Evolutionary conservation across 805 yeast species (phyloP), one percentile per base, ranked within the genome.

Genomic region (Candida silvicultrix): DNA sequence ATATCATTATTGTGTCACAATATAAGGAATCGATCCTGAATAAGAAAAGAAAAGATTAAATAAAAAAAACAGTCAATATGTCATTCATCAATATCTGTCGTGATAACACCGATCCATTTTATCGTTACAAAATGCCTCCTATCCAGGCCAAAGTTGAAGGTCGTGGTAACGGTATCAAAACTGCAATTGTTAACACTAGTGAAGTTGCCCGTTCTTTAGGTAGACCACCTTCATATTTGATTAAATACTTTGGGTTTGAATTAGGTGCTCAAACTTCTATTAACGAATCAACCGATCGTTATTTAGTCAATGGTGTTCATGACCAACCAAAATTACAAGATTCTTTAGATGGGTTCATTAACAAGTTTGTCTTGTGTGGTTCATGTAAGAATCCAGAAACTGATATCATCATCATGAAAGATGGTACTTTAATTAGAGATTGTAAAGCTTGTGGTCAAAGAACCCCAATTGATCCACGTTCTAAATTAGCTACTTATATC

Each of bases 71-170:
- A 3, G 20, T 34, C 54, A 71, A 45, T 51, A 89, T 89, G 96
- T 85, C 96, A 46, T 74, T 81, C 57, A 84, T 92, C 64, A 92
- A 94, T 69, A 92, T 94, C 60, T 84, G 96, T 69, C 89, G 99
- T 75, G 97, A 89, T 63, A 94, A 92, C 75, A 82, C 85, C 62
- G 99, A 94, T 74, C 97, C 97, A 40, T 94, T 94, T 69, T 94
- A 94, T 81, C 96, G 99, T 75, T 94, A 94, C 71, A 94, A 94
- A 75, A 94, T 94, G 99, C 99, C 99, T 64, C 85, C 95, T 38
- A 84, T 94, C 69, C 95, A 87, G 71, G 87, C 97, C 57, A 94
- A 94, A 77, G 88, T 88, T 55, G 98, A 94, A 73, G 99, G 99
- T 68, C 81, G 96, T 66, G 99, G 99, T 74, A 94, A 94, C 73